Evolutionary conservation across 148 eudicot species (phyloP), one percentile per base, ranked within the genome.

Genomic region (Vaccinium vitisidaea): DNA sequence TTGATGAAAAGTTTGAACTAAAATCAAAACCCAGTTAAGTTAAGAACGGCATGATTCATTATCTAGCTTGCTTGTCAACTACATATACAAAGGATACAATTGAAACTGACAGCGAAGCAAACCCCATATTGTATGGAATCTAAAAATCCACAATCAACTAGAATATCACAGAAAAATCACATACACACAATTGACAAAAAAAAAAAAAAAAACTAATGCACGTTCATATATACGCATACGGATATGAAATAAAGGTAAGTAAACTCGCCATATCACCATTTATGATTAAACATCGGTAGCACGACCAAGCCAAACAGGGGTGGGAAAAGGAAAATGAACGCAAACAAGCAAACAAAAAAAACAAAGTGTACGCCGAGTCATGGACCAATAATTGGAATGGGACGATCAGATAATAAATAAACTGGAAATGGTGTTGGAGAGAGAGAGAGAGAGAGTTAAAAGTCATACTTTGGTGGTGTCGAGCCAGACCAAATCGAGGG

Each of bases 401-500:
- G 70, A 63, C 30, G 70, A 21, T 21, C 27, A n/a, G 25, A 49
- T n/a, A 8, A 77, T 58, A 14, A 25, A 54, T 8, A 53, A 59
- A 9, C 19, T 19, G 8, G 6, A 55, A 65, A 8, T 30, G 27
- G 11, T 67, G 2, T 67, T 67, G 6, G 39, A 84, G 2, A 81
- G 39, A 58, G 80, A 71, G 27, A 48, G 16, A 39, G 78, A 43
- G 30, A 32, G 13, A 39, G 77, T 19, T 43, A 43, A 61, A 25
- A 61, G 69, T 55, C 15, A 48, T 76, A 94, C 99, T 91, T 96
- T 96, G 86, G 99, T 96, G 18, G 93, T 86, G 81, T 96, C 99
- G 85, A 96, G 99, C 99, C 99, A 96, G 82, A 94, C 99, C 85
- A 96, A 92, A 89, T 96, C 99, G 89, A 96, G 99, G 56, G 99